Conservation (phyloP, 495 filamentous ascomycete species). For the Extremus antarcticus region DNA sequence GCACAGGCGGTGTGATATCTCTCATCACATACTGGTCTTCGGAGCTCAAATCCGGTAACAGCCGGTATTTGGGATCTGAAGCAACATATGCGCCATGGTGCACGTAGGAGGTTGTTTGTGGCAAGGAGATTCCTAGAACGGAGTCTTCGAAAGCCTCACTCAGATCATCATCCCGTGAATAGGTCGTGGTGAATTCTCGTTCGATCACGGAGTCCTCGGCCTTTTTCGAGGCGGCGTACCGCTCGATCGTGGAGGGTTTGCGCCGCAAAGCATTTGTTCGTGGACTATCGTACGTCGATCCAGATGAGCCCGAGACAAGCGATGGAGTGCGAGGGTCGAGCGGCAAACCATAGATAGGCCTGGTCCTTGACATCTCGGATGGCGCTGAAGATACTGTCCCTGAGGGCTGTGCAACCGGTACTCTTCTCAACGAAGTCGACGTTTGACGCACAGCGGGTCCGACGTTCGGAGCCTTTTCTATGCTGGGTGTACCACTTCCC, state of each 20-base stretch:
- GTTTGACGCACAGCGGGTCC: neutral
- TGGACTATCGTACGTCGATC: constrained; percentile 30
- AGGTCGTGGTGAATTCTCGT: constrained; percentile 1
- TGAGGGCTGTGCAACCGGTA: constrained; percentile 3
- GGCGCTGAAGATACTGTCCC: neutral
- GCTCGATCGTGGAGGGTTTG: constrained; percentile 27
- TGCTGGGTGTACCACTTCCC: constrained; percentile 2
- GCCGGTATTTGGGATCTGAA: constrained; percentile 1
- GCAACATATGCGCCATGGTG: constrained; percentile 9
- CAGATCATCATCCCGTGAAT: constrained; percentile 17
- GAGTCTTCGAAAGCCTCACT: constrained; percentile 23
- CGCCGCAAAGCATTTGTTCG: constrained; percentile 26
- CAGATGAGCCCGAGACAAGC: constrained; percentile 31
- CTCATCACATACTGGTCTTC: neutral
- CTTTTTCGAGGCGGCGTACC: constrained; percentile 14
- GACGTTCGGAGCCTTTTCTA: neutral
- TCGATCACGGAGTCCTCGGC: constrained; percentile 8
- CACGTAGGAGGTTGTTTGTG: constrained; percentile 17
- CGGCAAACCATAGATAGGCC: neutral
- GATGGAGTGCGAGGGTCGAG: constrained; percentile 26
- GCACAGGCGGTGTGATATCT: constrained; percentile 7
- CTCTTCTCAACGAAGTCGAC: neutral
- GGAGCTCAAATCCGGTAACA: neutral
- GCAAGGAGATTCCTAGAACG: constrained; percentile 29
- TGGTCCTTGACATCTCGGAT: neutral